Evolutionary conservation across 306 rosid species (phyloP).

Genomic region (Cucumis hystrix): DNA sequence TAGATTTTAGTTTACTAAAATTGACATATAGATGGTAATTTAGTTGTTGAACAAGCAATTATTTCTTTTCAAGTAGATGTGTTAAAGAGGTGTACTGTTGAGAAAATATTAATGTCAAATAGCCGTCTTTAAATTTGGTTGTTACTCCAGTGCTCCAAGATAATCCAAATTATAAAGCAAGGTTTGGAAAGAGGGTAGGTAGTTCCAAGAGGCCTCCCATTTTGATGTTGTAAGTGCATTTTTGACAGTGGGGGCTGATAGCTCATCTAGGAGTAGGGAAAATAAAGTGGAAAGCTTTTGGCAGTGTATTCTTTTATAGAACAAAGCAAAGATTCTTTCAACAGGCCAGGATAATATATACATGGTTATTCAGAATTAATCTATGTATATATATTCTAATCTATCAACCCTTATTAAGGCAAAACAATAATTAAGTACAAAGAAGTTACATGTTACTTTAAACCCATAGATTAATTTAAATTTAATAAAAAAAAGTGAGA

Average conservation of each 20-base stretch:
- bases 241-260: not conserved
- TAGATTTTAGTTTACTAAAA: too few relatives aligned
- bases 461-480: not conserved
- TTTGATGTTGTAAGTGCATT: not conserved
- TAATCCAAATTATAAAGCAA: not conserved
- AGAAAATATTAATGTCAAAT: too few relatives aligned
- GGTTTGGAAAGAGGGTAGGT: not conserved
- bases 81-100: too few relatives aligned
- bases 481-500: not conserved
- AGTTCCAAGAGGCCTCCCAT: not conserved
- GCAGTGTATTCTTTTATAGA: not conserved
- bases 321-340: constrained; percentile 1
- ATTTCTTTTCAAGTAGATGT: too few relatives aligned
- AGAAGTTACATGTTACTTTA: not conserved
- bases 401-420: not conserved
- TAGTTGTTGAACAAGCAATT: too few relatives aligned
- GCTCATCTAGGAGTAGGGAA: not conserved
- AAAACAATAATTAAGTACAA: not conserved
- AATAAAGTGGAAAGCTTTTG: constrained; percentile 6
- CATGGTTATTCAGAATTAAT: not conserved
- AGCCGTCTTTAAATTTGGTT: too few relatives aligned
- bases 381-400: not conserved
- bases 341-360: not conserved
- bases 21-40: too few relatives aligned
- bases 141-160: not conserved